Percentiles rank a stretch among this genome's conserved stretches.
phyloP scores from a whole-genome alignment of 495 filamentous ascomycete species.

The Tuber melanosporum region DNA sequence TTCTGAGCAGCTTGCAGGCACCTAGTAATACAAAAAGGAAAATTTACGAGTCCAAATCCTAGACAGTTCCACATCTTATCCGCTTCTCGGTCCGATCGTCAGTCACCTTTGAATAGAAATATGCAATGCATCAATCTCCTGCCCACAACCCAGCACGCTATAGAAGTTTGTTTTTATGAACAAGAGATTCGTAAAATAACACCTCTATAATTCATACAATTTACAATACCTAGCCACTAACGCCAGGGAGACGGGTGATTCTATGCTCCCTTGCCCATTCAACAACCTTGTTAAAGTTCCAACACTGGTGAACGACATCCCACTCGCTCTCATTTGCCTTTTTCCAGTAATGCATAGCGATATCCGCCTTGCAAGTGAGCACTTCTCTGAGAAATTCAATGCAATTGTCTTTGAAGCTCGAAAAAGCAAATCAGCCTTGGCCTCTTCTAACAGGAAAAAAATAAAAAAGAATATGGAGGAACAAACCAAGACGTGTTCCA shows the following conservation, averaged over 20 bases:
- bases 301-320: not conserved
- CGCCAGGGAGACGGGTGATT: not conserved
- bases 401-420: not conserved
- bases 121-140: too few species aligned
- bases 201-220: not conserved
- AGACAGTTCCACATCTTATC: too few species aligned
- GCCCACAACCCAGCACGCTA: too few species aligned
- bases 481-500: not conserved
- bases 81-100: too few species aligned
- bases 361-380: not conserved
- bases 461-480: not conserved
- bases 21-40: too few species aligned
- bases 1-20: too few species aligned
- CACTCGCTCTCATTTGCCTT: not conserved
- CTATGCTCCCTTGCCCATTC: not conserved
- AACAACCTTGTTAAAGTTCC: not conserved
- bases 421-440: not conserved
- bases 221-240: not conserved
- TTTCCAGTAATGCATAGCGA: not conserved
- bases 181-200: not conserved
- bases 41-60: too few species aligned
- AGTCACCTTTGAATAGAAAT: too few species aligned
- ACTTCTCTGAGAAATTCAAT: not conserved
- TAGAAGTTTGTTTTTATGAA: too few species aligned
- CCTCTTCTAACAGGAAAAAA: not conserved